These are phyloP conservation scores for Megacollybia platyphylla DNA, from an alignment of 1,284 basidiomycete genomes.

Conservation along the genomic window DNA sequence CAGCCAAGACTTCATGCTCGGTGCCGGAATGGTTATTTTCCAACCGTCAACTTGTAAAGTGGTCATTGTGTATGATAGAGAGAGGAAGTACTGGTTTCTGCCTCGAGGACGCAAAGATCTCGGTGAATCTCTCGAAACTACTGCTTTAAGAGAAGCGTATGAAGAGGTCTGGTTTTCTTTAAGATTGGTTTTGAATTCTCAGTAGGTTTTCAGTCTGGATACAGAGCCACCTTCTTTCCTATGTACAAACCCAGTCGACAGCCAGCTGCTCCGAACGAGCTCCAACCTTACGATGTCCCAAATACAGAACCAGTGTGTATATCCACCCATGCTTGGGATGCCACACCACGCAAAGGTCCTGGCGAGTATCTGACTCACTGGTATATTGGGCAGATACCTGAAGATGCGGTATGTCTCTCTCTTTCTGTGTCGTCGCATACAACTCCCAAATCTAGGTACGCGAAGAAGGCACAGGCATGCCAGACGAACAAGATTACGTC, in stretches of 20 bases:
- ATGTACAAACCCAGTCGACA: slow-evolving; percentile 24
- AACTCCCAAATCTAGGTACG: slow-evolving; percentile 19
- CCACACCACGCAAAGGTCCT: slow-evolving; percentile 13
- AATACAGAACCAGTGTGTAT: slow-evolving; percentile 38
- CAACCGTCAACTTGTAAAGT: slow-evolving; percentile 28
- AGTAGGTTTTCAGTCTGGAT: slow-evolving; percentile 30
- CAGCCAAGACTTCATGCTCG: slow-evolving; percentile 37
- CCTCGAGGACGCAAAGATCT: slow-evolving; percentile 53
- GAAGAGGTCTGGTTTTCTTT: slow-evolving; percentile 36
- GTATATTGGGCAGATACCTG: slow-evolving; percentile 38
- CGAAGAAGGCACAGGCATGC: slow-evolving; percentile 38
- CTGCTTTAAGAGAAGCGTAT: slow-evolving; percentile 49
- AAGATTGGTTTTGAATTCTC: slow-evolving; percentile 1
- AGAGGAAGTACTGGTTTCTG: slow-evolving; percentile 32
- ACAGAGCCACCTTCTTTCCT: slow-evolving; percentile 33
- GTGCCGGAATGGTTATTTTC: slow-evolving; percentile 49
- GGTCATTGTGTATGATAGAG: slow-evolving; percentile 28
- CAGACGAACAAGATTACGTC: slow-evolving; percentile 36
- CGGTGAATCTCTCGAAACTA: slow-evolving; percentile 42
- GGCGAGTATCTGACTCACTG: slow-evolving; percentile 40
- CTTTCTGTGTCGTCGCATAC: neutral
- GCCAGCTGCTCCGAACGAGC: slow-evolving; percentile 20
- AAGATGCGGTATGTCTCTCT: slow-evolving; percentile 29
- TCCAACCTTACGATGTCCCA: slow-evolving; percentile 6
- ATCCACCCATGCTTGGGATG: slow-evolving; percentile 18